Evolutionary conservation across 1,284 basidiomycete genomes (phyloP).

Genomic region (Amylostereum chailletii): DNA sequence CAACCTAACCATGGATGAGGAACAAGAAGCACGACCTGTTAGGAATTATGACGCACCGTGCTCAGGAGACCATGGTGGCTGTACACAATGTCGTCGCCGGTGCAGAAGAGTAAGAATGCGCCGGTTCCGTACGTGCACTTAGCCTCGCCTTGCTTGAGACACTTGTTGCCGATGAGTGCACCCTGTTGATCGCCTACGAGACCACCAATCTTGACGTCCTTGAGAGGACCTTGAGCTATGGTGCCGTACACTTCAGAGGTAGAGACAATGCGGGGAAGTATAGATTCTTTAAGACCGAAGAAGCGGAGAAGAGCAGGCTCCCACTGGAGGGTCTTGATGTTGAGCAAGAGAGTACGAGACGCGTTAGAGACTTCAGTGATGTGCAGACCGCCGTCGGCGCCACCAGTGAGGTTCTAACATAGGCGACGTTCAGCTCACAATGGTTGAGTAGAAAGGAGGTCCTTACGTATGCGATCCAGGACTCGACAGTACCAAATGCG

Average conservation of each 20-base stretch:
- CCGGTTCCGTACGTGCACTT: conserved; percentile 97
- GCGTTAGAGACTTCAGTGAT: conserved; percentile 96
- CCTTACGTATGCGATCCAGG: conserved; percentile 87
- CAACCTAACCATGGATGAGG: conserved; percentile 43
- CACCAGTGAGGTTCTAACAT: conserved; percentile 77
- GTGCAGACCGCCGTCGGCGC: conserved; percentile 62
- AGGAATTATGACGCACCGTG: conserved; percentile 45
- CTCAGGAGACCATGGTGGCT: conserved; percentile 85
- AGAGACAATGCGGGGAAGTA: conserved; percentile 84
- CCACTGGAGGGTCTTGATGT: conserved; percentile 79
- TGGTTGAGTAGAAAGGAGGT: not conserved
- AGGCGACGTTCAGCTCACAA: not conserved
- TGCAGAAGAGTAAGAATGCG: conserved; percentile 92
- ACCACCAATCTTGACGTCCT: conserved; percentile 81
- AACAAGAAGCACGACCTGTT: not conserved
- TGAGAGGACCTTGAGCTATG: conserved; percentile 60
- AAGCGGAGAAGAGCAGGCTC: conserved; percentile 79
- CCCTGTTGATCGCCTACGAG: conserved; percentile 97
- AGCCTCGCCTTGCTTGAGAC: conserved; percentile 74
- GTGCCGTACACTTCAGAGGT: conserved; percentile 90
- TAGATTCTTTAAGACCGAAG: conserved; percentile 73
- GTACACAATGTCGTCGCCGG: conserved; percentile 79
- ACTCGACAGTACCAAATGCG: conserved; percentile 92
- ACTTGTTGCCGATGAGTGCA: conserved; percentile 95
- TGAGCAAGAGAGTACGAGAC: conserved; percentile 90